Conservation (phyloP, 2,329 filamentous ascomycete genomes). For the Plenodomus lindquistii region DNA sequence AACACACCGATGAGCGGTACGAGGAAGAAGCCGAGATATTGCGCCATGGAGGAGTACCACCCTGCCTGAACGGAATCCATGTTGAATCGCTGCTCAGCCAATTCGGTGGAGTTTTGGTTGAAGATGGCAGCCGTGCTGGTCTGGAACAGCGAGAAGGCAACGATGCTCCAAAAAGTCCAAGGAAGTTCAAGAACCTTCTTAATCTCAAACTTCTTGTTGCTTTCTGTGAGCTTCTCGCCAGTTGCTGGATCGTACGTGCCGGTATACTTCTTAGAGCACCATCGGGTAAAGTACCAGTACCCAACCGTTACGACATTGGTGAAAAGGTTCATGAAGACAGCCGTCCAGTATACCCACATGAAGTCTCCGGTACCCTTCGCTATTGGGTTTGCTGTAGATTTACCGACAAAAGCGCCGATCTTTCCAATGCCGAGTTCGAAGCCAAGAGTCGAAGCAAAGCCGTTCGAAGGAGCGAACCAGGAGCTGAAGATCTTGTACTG, state of each 20-base stretch:
- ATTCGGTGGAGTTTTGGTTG: slow-evolving; percentile 62
- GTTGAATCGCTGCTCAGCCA: slow-evolving; percentile 63
- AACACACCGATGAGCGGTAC: slow-evolving; percentile 61
- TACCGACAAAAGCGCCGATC: slow-evolving; percentile 64
- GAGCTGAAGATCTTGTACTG: slow-evolving; percentile 69
- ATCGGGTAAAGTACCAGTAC: slow-evolving; percentile 62
- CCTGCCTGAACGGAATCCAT: slow-evolving; percentile 60
- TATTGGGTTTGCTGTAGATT: slow-evolving; percentile 64
- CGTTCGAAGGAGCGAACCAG: slow-evolving; percentile 65
- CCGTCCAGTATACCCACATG: slow-evolving; percentile 65
- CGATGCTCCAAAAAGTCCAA: slow-evolving; percentile 63
- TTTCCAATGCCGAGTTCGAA: slow-evolving; percentile 65
- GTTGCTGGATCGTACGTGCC: slow-evolving; percentile 59
- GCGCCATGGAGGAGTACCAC: slow-evolving; percentile 62
- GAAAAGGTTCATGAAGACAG: slow-evolving; percentile 67
- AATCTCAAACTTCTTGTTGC: slow-evolving; percentile 61
- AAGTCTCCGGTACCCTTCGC: slow-evolving; percentile 63
- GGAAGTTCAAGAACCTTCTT: slow-evolving; percentile 61
- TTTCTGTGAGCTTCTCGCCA: slow-evolving; percentile 63
- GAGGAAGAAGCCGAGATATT: slow-evolving; percentile 62
- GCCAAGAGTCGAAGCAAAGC: slow-evolving; percentile 64
- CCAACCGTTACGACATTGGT: slow-evolving; percentile 59
- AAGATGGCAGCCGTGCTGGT: slow-evolving; percentile 61
- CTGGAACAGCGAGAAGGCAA: slow-evolving; percentile 61
- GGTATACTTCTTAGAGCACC: slow-evolving; percentile 53